These are phyloP conservation scores for Hypseocharis bilobata DNA, from an alignment of 441 rosid species.

Conservation along the genomic window DNA sequence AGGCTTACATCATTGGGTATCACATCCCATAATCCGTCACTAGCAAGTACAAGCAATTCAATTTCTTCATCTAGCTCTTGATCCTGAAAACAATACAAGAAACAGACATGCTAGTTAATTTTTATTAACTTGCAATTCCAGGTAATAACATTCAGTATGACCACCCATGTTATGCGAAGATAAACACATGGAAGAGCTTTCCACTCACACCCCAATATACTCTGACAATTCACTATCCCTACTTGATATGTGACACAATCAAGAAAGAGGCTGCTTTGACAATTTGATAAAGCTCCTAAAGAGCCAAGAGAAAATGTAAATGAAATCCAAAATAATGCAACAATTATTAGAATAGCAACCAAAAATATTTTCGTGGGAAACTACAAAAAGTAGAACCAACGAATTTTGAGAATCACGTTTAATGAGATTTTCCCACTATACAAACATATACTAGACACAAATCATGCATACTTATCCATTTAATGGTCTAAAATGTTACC, in stretches of 20 bases:
- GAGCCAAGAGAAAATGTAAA: background rate
- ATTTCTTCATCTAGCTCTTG: constrained; percentile 58
- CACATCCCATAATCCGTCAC: constrained; percentile 97
- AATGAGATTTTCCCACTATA: too few species aligned
- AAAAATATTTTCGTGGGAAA: too few species aligned
- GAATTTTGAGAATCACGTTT: too few species aligned
- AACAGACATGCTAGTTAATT: constrained; percentile 13
- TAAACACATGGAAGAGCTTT: background rate
- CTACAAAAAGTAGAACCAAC: too few species aligned
- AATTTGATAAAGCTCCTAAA: background rate
- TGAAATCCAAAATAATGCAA: too few species aligned
- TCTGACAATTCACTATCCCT: too few species aligned
- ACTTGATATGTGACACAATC: background rate
- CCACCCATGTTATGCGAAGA: background rate
- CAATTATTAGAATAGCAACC: too few species aligned
- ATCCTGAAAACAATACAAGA: constrained; percentile 42
- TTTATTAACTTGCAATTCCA: background rate
- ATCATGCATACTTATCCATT: background rate
- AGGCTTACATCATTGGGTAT: constrained; percentile 71
- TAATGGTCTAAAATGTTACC: constrained; percentile 33
- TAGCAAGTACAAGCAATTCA: constrained; percentile 80
- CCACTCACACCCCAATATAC: too few species aligned
- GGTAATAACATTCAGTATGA: background rate
- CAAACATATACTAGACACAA: too few species aligned
- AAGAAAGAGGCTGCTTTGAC: background rate